Percentiles rank a stretch among this genome's conserved stretches.
Conservation (phyloP, 2,329 filamentous ascomycete genomes). For the Botrytis fragariae region DNA sequence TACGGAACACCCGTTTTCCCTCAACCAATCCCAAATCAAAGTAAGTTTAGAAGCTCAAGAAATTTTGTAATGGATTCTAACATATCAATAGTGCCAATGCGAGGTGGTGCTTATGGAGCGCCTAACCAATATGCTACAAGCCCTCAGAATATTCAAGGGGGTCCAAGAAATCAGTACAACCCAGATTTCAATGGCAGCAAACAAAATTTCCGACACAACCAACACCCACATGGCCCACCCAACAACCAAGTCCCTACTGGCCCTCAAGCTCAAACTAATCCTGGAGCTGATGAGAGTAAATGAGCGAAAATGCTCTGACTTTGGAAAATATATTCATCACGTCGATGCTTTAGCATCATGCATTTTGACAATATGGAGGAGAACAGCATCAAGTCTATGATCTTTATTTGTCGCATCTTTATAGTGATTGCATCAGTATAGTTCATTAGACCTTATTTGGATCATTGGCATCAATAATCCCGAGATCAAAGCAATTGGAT, state of each 20-base stretch:
- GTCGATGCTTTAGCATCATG: conserved; percentile 37
- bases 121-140: conserved; percentile 63
- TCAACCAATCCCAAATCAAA: conserved; percentile 68
- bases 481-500: conserved; percentile 28
- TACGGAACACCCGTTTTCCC: conserved; percentile 58
- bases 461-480: conserved; percentile 23
- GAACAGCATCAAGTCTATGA: conserved; percentile 27
- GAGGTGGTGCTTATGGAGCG: conserved; percentile 57
- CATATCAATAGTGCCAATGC: conserved; percentile 52
- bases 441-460: conserved; percentile 33
- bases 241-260: conserved; percentile 40
- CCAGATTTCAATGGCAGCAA: conserved; percentile 55
- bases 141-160: conserved; percentile 51
- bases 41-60: conserved; percentile 50
- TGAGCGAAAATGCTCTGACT: conserved; percentile 37
- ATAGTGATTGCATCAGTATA: conserved; percentile 33
- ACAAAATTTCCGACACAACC: conserved; percentile 45
- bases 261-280: conserved; percentile 41
- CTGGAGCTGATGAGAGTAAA: conserved; percentile 48
- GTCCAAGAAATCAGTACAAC: conserved; percentile 56
- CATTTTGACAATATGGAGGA: conserved; percentile 29
- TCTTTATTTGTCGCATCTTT: conserved; percentile 33
- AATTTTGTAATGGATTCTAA: conserved; percentile 41
- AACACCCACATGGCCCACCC: conserved; percentile 43
- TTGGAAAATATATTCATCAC: conserved; percentile 28